Percentiles rank a stretch among this genome's conserved stretches.
These are phyloP conservation scores for Mycothermus thermophilus DNA, from an alignment of 495 filamentous ascomycete species.

Conservation along the genomic window DNA sequence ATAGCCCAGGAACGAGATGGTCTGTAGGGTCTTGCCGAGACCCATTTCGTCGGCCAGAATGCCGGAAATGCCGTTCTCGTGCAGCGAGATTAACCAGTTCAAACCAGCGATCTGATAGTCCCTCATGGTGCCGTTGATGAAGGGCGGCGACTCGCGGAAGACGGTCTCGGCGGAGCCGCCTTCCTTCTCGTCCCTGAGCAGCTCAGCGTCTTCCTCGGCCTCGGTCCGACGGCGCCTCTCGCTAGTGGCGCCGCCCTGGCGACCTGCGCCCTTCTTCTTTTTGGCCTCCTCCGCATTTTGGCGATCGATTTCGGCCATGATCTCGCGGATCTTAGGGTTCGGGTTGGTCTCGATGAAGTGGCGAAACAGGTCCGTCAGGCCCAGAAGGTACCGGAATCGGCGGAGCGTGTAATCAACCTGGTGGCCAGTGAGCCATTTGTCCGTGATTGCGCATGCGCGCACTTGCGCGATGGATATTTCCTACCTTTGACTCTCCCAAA, in stretches of 20 bases:
- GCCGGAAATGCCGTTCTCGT: slow-evolving; percentile 97
- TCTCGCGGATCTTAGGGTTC: slow-evolving; percentile 77
- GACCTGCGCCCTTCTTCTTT: slow-evolving; percentile 55
- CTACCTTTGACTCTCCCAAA: slow-evolving; percentile 81
- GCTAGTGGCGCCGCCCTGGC: slow-evolving; percentile 72
- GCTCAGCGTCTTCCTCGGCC: slow-evolving; percentile 93
- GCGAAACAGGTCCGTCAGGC: slow-evolving; percentile 91
- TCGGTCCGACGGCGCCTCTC: slow-evolving; percentile 79
- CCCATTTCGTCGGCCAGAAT: slow-evolving; percentile 98
- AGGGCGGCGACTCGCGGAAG: slow-evolving; percentile 83
- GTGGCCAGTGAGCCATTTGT: background rate
- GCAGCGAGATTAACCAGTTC: slow-evolving; percentile 96
- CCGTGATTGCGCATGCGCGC: too few species aligned
- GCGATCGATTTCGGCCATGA: slow-evolving; percentile 84
- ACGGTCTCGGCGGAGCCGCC: slow-evolving; percentile 75
- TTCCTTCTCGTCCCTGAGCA: slow-evolving; percentile 79
- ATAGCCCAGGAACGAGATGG: slow-evolving; percentile 81
- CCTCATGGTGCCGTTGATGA: slow-evolving; percentile 79
- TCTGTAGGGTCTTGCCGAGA: slow-evolving; percentile 87
- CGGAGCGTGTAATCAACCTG: slow-evolving; percentile 93
- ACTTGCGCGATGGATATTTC: slow-evolving; percentile 6
- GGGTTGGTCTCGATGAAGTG: slow-evolving; percentile 98
- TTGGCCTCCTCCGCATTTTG: slow-evolving; percentile 69
- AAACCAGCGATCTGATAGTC: slow-evolving; percentile 91
- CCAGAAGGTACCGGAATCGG: slow-evolving; percentile 88